phyloP scores from a whole-genome alignment of 768 basidiomycete genomes.

The Lactifluus subvellereus region DNA sequence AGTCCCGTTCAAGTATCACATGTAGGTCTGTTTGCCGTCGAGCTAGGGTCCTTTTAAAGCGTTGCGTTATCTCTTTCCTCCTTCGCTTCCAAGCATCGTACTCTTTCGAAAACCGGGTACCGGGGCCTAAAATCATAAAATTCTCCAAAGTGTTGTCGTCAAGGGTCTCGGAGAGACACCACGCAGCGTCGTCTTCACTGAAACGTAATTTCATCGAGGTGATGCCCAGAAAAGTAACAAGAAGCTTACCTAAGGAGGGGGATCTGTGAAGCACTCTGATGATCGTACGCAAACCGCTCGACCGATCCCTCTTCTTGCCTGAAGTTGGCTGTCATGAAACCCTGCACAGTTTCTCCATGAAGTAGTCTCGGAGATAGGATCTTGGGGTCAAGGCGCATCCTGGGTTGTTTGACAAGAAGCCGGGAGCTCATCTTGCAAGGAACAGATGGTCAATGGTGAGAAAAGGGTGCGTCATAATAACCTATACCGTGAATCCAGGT shows the following conservation, averaged over 20 bases:
- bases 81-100: neutral
- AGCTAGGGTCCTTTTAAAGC: neutral
- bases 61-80: neutral
- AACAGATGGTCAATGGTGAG: neutral
- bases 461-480: too few species aligned
- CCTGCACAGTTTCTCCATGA: neutral
- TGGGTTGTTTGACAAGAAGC: neutral
- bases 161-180: slow-evolving; percentile 13
- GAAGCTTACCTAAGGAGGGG: slow-evolving; percentile 7
- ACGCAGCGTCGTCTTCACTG: slow-evolving; percentile 4
- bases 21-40: neutral
- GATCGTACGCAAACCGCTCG: neutral
- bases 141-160: slow-evolving; percentile 8
- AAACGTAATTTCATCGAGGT: neutral
- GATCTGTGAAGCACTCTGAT: slow-evolving; percentile 5
- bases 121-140: neutral
- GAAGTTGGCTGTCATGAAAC: neutral
- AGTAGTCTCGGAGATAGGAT: neutral
- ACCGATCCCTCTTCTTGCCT: neutral
- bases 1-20: neutral
- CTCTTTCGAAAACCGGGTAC: neutral
- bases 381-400: neutral
- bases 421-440: slow-evolving; percentile 3
- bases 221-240: too few species aligned
- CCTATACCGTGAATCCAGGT: neutral